These are phyloP conservation scores for Pseudocercospora pini-densiflorae DNA, from an alignment of 2,329 filamentous ascomycete genomes.

Conservation along the genomic window DNA sequence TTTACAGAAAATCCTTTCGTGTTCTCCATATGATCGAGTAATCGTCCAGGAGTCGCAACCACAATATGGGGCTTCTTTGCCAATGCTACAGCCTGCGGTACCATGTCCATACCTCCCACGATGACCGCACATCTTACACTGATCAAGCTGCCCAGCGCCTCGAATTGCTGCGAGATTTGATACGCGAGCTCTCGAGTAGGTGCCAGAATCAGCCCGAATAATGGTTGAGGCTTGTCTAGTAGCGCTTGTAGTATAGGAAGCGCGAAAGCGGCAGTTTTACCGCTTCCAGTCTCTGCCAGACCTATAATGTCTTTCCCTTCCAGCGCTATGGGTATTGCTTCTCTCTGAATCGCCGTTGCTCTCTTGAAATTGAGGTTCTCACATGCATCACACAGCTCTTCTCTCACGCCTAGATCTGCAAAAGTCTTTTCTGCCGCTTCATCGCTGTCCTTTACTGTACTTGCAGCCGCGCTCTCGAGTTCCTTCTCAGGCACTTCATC, in stretches of 20 bases:
- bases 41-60: conserved; percentile 86
- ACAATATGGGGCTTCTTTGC: conserved; percentile 96
- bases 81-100: conserved; percentile 84
- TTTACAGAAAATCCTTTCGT: conserved; percentile 93
- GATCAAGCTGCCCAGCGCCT: conserved; percentile 84
- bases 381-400: conserved; percentile 88
- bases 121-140: conserved; percentile 79
- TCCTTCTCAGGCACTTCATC: conserved; percentile 23
- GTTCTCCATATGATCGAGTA: conserved; percentile 92
- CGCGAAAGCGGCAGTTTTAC: conserved; percentile 95
- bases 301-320: conserved; percentile 87
- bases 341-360: conserved; percentile 86
- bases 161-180: conserved; percentile 87
- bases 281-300: conserved; percentile 90
- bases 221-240: conserved; percentile 81
- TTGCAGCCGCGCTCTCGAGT: conserved; percentile 25
- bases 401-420: conserved; percentile 77
- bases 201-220: conserved; percentile 88
- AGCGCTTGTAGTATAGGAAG: conserved; percentile 90
- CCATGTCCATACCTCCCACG: conserved; percentile 95
- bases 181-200: conserved; percentile 92
- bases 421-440: conserved; percentile 60
- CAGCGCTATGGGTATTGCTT: conserved; percentile 82
- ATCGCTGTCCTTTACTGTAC: conserved; percentile 32
- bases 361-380: conserved; percentile 77